Percentiles rank a stretch among this genome's conserved stretches.
Evolutionary conservation across 2,329 filamentous ascomycete species (phyloP).

Genomic region (Colletotrichum sp.): DNA sequence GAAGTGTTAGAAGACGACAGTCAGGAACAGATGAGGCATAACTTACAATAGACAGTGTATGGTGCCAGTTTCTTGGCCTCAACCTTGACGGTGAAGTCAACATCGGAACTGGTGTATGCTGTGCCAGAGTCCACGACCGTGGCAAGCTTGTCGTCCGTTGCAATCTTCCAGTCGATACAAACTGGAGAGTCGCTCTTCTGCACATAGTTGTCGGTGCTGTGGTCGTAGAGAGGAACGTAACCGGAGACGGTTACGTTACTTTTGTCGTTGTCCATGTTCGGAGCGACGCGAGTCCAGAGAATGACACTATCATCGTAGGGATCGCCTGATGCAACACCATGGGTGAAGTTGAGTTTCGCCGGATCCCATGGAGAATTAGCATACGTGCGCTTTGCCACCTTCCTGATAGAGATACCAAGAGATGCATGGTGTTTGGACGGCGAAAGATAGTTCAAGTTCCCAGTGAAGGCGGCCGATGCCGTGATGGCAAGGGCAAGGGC

Average conservation of each 20-base stretch:
- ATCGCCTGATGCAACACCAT: constrained; percentile 60
- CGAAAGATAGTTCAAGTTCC: constrained; percentile 71
- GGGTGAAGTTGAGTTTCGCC: constrained; percentile 65
- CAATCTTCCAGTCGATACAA: constrained; percentile 71
- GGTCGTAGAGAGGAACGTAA: constrained; percentile 47
- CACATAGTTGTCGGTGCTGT: constrained; percentile 54
- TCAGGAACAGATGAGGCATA: constrained; percentile 28
- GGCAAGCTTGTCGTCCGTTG: constrained; percentile 45
- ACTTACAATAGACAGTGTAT: constrained; percentile 64
- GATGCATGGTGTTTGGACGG: constrained; percentile 68
- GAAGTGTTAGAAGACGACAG: background rate
- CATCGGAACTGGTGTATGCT: constrained; percentile 73
- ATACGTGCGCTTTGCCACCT: constrained; percentile 60
- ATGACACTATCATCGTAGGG: constrained; percentile 64
- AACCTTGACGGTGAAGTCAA: constrained; percentile 79
- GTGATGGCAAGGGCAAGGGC: background rate
- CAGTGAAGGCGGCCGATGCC: constrained; percentile 17
- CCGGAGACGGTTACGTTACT: constrained; percentile 50
- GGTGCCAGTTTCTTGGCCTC: constrained; percentile 68
- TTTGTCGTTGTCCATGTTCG: constrained; percentile 47
- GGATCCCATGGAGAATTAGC: constrained; percentile 47
- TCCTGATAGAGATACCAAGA: constrained; percentile 69
- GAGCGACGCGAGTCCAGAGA: constrained; percentile 54
- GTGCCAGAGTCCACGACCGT: constrained; percentile 58
- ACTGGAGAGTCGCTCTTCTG: constrained; percentile 55